These are phyloP conservation scores for Hebeloma cylindrosporum DNA, from an alignment of 768 basidiomycete species.

Conservation along the genomic window DNA sequence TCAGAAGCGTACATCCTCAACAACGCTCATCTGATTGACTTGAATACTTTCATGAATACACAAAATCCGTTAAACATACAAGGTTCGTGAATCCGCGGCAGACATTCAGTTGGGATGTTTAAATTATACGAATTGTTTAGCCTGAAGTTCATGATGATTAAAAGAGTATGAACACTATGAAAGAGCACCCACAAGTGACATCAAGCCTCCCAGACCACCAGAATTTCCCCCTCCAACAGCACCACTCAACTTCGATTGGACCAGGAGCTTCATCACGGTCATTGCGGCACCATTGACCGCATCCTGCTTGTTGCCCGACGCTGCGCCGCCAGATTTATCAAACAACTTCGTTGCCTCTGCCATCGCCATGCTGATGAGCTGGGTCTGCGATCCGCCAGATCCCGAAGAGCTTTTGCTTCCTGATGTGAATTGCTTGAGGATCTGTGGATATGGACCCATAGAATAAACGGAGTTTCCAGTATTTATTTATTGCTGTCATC, in stretches of 20 bases:
- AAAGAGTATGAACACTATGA: background rate
- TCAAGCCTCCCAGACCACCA: constrained; percentile 63
- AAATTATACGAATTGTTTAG: no score
- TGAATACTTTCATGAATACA: no score
- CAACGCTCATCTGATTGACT: no score
- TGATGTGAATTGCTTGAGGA: constrained; percentile 67
- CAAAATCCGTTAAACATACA: no score
- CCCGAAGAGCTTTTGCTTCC: constrained; percentile 38
- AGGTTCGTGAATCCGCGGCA: no score
- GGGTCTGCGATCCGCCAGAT: constrained; percentile 47
- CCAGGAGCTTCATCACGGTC: constrained; percentile 82
- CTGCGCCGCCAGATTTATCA: constrained; percentile 63
- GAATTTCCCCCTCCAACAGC: constrained; percentile 63
- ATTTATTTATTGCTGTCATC: no score
- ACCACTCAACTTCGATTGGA: constrained; percentile 61
- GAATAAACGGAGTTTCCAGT: constrained; percentile 1
- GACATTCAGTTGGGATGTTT: no score
- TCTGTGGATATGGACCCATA: constrained; percentile 38
- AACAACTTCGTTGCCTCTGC: constrained; percentile 76
- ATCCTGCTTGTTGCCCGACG: constrained; percentile 76
- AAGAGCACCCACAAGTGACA: constrained; percentile 54
- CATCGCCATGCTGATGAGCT: constrained; percentile 88
- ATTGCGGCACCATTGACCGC: constrained; percentile 82
- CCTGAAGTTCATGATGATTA: no score
- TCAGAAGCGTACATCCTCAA: no score